Evolutionary conservation across 1,284 basidiomycete species (phyloP).

Genomic region (Wallemia mellicola): DNA sequence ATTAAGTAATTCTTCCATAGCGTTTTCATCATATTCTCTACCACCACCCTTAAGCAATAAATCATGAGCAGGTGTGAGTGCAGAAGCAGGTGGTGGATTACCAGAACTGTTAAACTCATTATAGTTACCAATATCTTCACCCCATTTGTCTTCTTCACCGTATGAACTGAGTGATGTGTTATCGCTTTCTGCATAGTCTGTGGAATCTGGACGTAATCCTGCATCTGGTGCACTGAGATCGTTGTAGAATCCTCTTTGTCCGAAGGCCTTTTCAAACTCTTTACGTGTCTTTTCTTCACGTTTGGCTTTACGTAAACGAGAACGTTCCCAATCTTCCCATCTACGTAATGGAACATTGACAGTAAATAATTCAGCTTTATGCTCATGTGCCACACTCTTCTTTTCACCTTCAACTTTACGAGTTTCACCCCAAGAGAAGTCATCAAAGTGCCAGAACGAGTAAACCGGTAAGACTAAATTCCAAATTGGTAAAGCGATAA

Average conservation of each 20-base stretch:
- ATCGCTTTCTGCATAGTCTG: neutral
- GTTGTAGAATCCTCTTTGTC: neutral
- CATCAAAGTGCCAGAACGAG: slow-evolving; percentile 98
- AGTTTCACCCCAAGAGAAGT: slow-evolving; percentile 97
- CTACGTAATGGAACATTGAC: slow-evolving; percentile 55
- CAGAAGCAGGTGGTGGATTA: neutral
- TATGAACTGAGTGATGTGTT: neutral
- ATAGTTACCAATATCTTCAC: neutral
- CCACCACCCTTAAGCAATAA: neutral
- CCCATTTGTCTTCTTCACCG: neutral
- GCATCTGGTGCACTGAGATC: neutral
- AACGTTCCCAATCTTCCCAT: slow-evolving; percentile 99
- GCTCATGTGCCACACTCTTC: slow-evolving; percentile 40
- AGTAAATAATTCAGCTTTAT: slow-evolving; percentile 24
- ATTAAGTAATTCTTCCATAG: neutral
- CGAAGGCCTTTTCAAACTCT: slow-evolving; percentile 28
- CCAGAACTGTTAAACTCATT: neutral
- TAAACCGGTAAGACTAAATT: slow-evolving; percentile 80
- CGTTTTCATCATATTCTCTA: neutral
- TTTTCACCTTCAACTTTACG: slow-evolving; percentile 80
- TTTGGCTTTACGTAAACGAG: slow-evolving; percentile 63
- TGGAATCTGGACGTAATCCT: neutral
- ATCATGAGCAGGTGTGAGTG: neutral
- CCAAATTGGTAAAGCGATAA: slow-evolving; percentile 75
- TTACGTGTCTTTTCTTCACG: slow-evolving; percentile 58